Base-by-base conservation (phyloP, 176 grass and related monocot species). In the Sorghum bicolor region DNA sequence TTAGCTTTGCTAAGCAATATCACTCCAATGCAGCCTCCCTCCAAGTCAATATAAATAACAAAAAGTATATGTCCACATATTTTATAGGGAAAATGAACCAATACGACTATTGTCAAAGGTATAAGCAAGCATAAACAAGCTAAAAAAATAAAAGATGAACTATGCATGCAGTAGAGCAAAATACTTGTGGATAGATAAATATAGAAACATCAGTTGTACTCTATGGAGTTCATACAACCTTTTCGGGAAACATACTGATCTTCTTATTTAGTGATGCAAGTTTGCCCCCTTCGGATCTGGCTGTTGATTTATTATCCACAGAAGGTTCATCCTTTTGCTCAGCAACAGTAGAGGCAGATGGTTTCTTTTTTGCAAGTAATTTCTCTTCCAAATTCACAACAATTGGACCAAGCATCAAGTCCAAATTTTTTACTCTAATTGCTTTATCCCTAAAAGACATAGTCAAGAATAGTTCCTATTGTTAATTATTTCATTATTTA, bases 171-270 rank as follows among this genome's bases (percentile, higher is more conserved):
- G 37, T 61, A 80, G 13, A 37, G 29, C 8, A 72, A 48, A 65
- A 60, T 62, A 28, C 48, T 74, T 8, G 30, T 75, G 31, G 13
- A 74, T 39, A 86, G 74, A 20, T 78, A 70, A 73, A 74, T 85
- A 74, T 65, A 78, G 78, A 74, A 82, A 57, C 48, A 87, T 48
- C 40, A 75, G 16, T 57, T 72, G 17, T 73, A 77, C 28, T 78
- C 58, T 74, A 76, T 52, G 65, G 64, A 86, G 87, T 62, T 63
- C 80, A 77, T 87, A 86, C 82, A 89, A 98, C 96, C 96, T 98
- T 91, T 90, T 95, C 96, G 79, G 93, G 91, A 88, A 95, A 64
- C 78, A 90, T 61, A 91, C 83, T 57, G 68, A 92, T 90, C 82
- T 95, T 85, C 78, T 98, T 95, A 84, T 92, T 91, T 75, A 92